Evolutionary conservation across 2,329 filamentous ascomycete species (phyloP), one percentile per base, ranked within the genome.

Genomic region (Lachnellula cervina): DNA sequence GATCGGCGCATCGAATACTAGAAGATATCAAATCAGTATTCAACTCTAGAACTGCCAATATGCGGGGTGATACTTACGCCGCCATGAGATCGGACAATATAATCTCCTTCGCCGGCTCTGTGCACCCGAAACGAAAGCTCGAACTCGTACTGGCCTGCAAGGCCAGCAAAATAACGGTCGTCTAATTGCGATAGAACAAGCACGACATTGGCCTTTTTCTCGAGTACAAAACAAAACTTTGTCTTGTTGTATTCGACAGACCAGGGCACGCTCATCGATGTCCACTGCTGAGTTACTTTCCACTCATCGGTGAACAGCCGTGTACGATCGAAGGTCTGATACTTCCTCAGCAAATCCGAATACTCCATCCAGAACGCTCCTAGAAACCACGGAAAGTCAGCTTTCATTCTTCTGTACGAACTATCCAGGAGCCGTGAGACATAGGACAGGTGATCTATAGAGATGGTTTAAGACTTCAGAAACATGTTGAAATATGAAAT

Each of bases 351-450:
- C 51, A 87, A 73, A 60, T 86, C 83, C 45, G 80, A 76, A 62
- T 82, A 85, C 0, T 80, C 75, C 59, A 85, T 84, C 81, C 82
- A 86, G 64, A 86, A 86, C 11, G 80, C 77, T 0, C 81, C 28
- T 32, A 9, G 4, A 32, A 32, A 1, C 9, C 9, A 32, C 9
- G 9, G 28, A 9, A 9, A 32, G 28, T 32, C 28, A 32, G 28
- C 28, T 32, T 13, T 32, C 28, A 9, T 32, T 32, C 28, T 28
- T 28, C 28, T 32, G 11, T 32, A 32, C 28, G 9, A 32, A 11
- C 2, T 8, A 32, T 32, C 2, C 25, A 28, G 25, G 28, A 13
- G 28, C 28, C 28, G 28, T 32, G 9, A 11, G 28, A 32, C 2
- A 32, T 32, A 32, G 28, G 9, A 32, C 28, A 32, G 1, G 28